Base-by-base conservation (phyloP, 768 basidiomycete species). In the Pleurotus cornucopiae region DNA sequence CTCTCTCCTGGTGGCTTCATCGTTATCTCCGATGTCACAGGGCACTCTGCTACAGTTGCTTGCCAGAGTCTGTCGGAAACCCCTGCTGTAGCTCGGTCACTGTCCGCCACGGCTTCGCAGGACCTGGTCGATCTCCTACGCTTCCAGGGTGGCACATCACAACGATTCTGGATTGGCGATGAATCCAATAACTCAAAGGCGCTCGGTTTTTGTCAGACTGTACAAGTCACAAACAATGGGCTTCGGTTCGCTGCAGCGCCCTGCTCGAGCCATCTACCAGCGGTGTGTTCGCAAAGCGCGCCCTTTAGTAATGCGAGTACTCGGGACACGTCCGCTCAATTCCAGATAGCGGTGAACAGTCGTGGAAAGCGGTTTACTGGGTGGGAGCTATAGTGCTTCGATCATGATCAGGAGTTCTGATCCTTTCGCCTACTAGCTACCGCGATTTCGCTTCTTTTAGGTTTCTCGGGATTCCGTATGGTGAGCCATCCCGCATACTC, bases 401-500 rank as follows among this genome's bases (percentile, higher is more conserved):
- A 30, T 23, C n/a, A 26, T 55, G 1, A 37, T 40, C 41, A 26
- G n/a, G 51, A n/a, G 30, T 11, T 40, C 46, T 39, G 37, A 43
- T 16, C 13, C 18, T 26, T 37, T 34, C 6, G 26, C n/a, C 44
- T n/a, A 39, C 4, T 21, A 43, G 76, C 0, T 75, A 70, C 41
- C 77, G 79, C 16, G 79, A 80, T 60, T 73, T 74, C 37, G 64
- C 74, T 0, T 76, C 76, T 1, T 81, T 82, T 69, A 71, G 76
- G 14, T 81, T 83, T 70, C 63, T 79, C 11, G 80, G 80, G 11
- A 76, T 83, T 41, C 79, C 76, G 0, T 81, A 76, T 57, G 51
- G 51, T 53, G 5, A 23, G 51, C 21, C 9, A 12, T 16, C 30
- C 30, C 30, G 11, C 30, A 40, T 34, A 7, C 37, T 13, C 11